Evolutionary conservation across 768 basidiomycete species (phyloP).

Genomic region (Tylopilus intermedius): DNA sequence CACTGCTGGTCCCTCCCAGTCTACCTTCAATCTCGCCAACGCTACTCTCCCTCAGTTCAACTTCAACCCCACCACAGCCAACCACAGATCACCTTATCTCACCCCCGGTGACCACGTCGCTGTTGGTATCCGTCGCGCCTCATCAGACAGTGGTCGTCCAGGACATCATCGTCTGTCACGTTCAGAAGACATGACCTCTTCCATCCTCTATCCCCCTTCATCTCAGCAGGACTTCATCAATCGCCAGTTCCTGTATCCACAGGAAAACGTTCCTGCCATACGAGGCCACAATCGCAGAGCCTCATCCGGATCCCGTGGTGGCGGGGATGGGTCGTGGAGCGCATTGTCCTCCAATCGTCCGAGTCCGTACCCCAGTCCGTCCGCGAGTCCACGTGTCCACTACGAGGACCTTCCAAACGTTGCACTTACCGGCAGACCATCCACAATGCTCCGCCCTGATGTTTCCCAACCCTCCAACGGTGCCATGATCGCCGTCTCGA

Average conservation of each 20-base stretch:
- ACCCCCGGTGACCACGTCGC: slow-evolving; percentile 26
- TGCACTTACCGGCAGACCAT: slow-evolving; percentile 19
- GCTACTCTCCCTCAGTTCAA: slow-evolving; percentile 29
- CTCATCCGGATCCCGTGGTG: slow-evolving; percentile 36
- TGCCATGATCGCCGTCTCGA: slow-evolving; percentile 37
- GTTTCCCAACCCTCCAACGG: slow-evolving; percentile 1
- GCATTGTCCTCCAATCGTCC: slow-evolving; percentile 38
- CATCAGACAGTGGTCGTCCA: slow-evolving; percentile 43
- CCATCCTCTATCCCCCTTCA: slow-evolving; percentile 29
- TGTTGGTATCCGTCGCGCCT: slow-evolving; percentile 43
- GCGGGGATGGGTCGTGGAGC: slow-evolving; percentile 30
- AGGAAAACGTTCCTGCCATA: slow-evolving; percentile 33
- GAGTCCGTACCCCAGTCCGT: slow-evolving; percentile 66
- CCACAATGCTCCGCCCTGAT: slow-evolving; percentile 25
- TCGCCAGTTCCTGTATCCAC: slow-evolving; percentile 41
- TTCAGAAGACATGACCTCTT: slow-evolving; percentile 54
- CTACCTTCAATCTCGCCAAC: slow-evolving; percentile 27
- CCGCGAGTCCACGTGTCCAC: slow-evolving; percentile 54
- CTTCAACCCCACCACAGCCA: slow-evolving; percentile 30
- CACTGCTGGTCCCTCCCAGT: slow-evolving; percentile 21
- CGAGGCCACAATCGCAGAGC: slow-evolving; percentile 41
- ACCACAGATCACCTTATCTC: slow-evolving; percentile 36
- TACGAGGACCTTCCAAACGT: slow-evolving; percentile 47
- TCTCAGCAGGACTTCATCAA: slow-evolving; percentile 42
- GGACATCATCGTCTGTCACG: slow-evolving; percentile 49